Evolutionary conservation across 1,284 basidiomycete genomes (phyloP), one percentile per base, ranked within the genome.

Genomic region (Ceratobasidium sp.): DNA sequence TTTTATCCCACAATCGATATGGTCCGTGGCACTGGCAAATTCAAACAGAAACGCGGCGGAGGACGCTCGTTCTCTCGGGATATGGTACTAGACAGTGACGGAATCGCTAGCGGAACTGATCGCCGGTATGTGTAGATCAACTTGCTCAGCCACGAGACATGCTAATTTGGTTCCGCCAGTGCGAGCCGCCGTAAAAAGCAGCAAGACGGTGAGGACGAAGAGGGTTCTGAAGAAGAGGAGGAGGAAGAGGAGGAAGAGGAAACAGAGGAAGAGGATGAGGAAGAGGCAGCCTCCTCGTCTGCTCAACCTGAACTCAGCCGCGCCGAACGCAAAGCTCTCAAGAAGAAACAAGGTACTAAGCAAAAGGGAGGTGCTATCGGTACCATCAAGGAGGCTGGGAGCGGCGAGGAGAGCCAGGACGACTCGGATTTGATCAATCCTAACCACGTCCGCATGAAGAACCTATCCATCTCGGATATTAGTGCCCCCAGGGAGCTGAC

Each of bases 11-110:
- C 71, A 56, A 31, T 16, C 56, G 54, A n/a, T 41, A 78, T 78
- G 77, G 77, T 77, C 39, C 77, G 77, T 43, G 77, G 77, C 61
- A 43, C 75, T 41, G 77, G 77, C 48, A 94, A 92, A 83, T 94
- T 89, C 85, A 95, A 95, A 86, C 86, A 89, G 76, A 91, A 91
- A 80, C 92, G 94, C 68, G 94, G 94, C 76, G 94, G 94, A 58
- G 94, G 94, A 72, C 88, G 94, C 41, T 69, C 74, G 46, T 79
- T 63, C 77, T 92, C 90, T 79, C 86, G 86, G 76, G 80, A 90
- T 78, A 84, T 92, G 79, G 82, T 80, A 1, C 81, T 90, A 9
- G 87, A 91, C 78, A 85, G 86, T 79, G 84, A 92, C 76, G 90
- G 87, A 19, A 86, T 87, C 22, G 89, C 89, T 14, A 87, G 87